Evolutionary conservation across 2,329 filamentous ascomycete species (phyloP), one percentile per base, ranked within the genome.

Genomic region (Cytospora paraplurivora): DNA sequence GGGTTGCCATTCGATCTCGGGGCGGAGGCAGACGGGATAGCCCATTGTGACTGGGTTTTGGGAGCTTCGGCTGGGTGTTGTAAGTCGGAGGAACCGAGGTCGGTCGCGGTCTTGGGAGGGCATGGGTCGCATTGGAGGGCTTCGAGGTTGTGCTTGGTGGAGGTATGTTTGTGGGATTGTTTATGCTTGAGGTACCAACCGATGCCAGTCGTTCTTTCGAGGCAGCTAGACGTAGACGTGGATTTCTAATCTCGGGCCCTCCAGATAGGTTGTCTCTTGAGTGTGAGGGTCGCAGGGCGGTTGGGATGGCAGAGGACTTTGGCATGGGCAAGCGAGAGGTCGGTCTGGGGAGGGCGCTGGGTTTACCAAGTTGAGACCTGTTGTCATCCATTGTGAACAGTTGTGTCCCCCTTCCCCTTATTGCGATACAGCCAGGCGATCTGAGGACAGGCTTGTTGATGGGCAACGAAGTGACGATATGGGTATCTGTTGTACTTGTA

Each of bases 311-410:
- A 19, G 64, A 55, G 38, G 62, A 52, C 41, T 54, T 61, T n/a
- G 64, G 64, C 44, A 53, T 51, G 34, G 64, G 64, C 54, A 66
- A 50, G 21, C 64, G 62, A 12, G 64, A 66, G 41, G 56, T 62
- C 33, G 57, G 64, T 21, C 64, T 27, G 15, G 64, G 64, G 15
- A 66, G 62, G 41, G 62, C 56, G 7, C 56, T 53, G 21, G 57
- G 21, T 34, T 32, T 62, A 33, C 57, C 64, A 53, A 49, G 50
- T 27, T 52, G 57, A 7, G 41, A 50, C 54, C 32, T 61, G 8
- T 62, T 61, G 27, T 66, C 61, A 11, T 66, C 64, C 64, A 66
- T 66, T 6, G 41, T 56, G 4, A 27, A 37, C 5, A 17, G 44
- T 17, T 47, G 13, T 47, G 44, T 47, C 11, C 44, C 44, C 44